These are phyloP conservation scores for Fonsecaea pugnacius DNA, from an alignment of 2,329 filamentous ascomycete genomes.

Conservation along the genomic window DNA sequence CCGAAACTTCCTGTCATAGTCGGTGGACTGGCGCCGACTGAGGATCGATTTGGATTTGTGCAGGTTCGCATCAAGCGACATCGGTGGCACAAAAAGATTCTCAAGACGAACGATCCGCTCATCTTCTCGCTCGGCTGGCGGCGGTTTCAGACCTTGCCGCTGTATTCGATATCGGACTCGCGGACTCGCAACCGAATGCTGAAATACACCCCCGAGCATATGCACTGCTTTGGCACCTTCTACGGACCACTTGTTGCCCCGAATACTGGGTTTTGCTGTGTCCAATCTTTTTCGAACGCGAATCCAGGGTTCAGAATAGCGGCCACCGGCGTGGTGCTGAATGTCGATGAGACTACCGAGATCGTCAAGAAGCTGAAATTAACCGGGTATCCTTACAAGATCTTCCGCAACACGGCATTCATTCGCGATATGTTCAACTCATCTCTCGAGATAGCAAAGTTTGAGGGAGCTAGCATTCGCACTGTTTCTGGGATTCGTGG, in stretches of 20 bases:
- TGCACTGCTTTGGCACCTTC: slow-evolving; percentile 97
- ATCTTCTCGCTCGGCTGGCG: slow-evolving; percentile 98
- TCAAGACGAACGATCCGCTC: slow-evolving; percentile 96
- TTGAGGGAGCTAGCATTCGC: slow-evolving; percentile 92
- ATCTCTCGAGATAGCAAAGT: slow-evolving; percentile 93
- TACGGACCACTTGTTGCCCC: slow-evolving; percentile 94
- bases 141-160: slow-evolving; percentile 86
- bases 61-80: slow-evolving; percentile 97
- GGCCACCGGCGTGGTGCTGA: slow-evolving; percentile 89
- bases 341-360: slow-evolving; percentile 92
- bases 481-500: slow-evolving; percentile 95
- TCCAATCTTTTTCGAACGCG: slow-evolving; percentile 83
- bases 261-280: slow-evolving; percentile 92
- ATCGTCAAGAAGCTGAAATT: slow-evolving; percentile 99
- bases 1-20: slow-evolving; percentile 82
- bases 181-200: slow-evolving; percentile 95
- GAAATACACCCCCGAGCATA: slow-evolving; percentile 98
- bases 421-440: slow-evolving; percentile 98
- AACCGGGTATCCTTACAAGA: slow-evolving; percentile 90
- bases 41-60: slow-evolving; percentile 93
- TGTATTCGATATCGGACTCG: slow-evolving; percentile 94
- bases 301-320: slow-evolving; percentile 92
- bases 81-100: slow-evolving; percentile 98
- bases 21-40: slow-evolving; percentile 88
- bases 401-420: slow-evolving; percentile 99